Percentiles rank a stretch among this genome's conserved stretches.
Evolutionary conservation across 345 rosid genomes (phyloP).

Genomic region (Chamaenerion angustifolium): DNA sequence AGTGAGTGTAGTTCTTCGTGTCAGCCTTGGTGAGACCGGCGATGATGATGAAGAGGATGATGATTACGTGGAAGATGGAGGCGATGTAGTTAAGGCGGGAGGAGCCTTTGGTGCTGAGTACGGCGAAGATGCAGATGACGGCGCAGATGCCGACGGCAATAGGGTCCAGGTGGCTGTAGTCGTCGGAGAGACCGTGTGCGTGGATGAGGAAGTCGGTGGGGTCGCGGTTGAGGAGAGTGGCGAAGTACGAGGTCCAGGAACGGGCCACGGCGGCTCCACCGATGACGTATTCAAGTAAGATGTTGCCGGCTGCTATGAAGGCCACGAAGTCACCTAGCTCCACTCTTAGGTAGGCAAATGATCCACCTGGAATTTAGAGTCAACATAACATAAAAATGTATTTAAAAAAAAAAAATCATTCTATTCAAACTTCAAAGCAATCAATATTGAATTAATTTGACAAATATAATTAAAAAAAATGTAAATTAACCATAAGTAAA

Average conservation of each 20-base stretch:
- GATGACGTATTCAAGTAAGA: constrained; percentile 58
- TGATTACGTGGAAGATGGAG: constrained; percentile 20
- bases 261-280: constrained; percentile 71
- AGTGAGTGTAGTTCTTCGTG: constrained; percentile 13
- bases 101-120: constrained; percentile 36
- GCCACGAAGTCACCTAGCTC: constrained; percentile 79
- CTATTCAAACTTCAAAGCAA: too few relatives aligned
- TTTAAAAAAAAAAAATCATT: too few relatives aligned
- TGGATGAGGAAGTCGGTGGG: constrained; percentile 40
- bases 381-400: too few relatives aligned
- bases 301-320: constrained; percentile 72
- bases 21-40: constrained; percentile 33
- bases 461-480: too few relatives aligned
- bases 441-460: too few relatives aligned
- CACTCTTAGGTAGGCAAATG: constrained; percentile 75
- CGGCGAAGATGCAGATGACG: constrained; percentile 27
- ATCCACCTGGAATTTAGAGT: constrained; percentile 37
- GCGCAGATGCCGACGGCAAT: constrained; percentile 17
- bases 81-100: constrained; percentile 34
- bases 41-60: constrained; percentile 29
- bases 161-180: constrained; percentile 26
- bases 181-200: constrained; percentile 15
- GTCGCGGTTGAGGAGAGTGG: constrained; percentile 48
- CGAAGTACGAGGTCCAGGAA: constrained; percentile 76
- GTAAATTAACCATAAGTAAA: too few relatives aligned